These are phyloP conservation scores for Herpetomonas tarakana DNA, from an alignment of 208 protist species.

Conservation along the genomic window DNA sequence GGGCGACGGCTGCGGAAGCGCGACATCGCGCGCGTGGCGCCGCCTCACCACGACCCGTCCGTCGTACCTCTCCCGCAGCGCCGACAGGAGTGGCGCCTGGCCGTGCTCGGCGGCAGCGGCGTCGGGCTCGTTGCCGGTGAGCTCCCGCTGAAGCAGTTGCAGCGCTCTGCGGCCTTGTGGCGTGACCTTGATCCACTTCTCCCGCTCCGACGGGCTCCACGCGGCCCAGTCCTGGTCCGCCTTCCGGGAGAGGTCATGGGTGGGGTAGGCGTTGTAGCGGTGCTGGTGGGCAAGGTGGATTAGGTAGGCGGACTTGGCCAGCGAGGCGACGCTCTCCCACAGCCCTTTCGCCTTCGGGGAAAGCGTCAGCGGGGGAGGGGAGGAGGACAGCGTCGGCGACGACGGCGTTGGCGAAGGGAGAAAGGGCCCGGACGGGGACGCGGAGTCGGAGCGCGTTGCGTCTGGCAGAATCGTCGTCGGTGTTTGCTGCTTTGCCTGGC, in stretches of 20 bases:
- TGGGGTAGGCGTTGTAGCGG: not conserved
- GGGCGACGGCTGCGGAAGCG: not conserved
- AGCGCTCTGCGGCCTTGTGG: constrained; percentile 25
- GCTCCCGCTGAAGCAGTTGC: not conserved
- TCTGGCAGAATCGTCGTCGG: no score
- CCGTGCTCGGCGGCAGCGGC: no score
- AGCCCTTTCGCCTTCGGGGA: not conserved
- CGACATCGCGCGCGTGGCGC: constrained; percentile 1
- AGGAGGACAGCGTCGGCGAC: no score
- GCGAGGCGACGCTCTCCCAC: constrained; percentile 14
- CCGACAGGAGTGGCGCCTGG: constrained; percentile 1
- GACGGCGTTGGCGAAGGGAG: no score
- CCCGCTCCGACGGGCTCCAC: constrained; percentile 3
- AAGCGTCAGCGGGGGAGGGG: not conserved
- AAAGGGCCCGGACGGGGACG: no score
- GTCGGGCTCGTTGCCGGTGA: not conserved
- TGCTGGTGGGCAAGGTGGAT: constrained; percentile 32
- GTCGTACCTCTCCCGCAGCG: constrained; percentile 20
- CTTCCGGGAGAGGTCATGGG: not conserved
- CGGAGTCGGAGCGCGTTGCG: no score
- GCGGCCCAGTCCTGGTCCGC: constrained; percentile 12
- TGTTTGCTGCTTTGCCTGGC: no score
- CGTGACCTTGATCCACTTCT: constrained; percentile 21
- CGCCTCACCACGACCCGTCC: constrained; percentile 13
- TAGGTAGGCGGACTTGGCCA: constrained; percentile 22